Conservation (phyloP, 2,329 filamentous ascomycete species). For the Malbranchea cinnamomea region DNA sequence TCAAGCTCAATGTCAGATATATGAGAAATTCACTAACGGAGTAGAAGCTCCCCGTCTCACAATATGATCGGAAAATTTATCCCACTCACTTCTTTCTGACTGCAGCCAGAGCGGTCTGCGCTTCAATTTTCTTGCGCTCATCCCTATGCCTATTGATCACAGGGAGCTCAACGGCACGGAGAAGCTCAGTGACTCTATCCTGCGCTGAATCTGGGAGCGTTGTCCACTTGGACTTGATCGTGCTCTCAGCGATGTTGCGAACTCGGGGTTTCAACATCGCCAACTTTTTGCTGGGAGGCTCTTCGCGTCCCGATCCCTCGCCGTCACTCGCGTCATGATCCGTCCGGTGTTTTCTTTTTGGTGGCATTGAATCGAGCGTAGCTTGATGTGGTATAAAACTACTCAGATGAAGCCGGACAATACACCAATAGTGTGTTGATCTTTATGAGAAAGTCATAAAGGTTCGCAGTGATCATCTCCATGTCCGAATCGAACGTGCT, state of each 20-base stretch:
- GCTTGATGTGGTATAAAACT: too few species aligned
- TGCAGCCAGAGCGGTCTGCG: slow-evolving; percentile 25
- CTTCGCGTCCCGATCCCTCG: slow-evolving; percentile 2
- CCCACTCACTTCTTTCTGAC: slow-evolving; percentile 28
- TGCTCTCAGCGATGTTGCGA: slow-evolving; percentile 27
- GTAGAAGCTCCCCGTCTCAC: too few species aligned
- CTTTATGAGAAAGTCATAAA: too few species aligned
- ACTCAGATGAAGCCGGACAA: too few species aligned
- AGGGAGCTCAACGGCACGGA: slow-evolving; percentile 26
- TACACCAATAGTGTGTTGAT: too few species aligned
- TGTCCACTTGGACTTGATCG: slow-evolving; percentile 32
- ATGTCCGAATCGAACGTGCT: too few species aligned
- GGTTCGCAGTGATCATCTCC: too few species aligned
- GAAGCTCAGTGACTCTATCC: slow-evolving; percentile 28
- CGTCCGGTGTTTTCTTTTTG: slow-evolving; percentile 5
- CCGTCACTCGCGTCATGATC: slow-evolving; percentile 1
- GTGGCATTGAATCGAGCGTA: slow-evolving; percentile 4
- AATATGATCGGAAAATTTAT: neutral
- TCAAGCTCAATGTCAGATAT: neutral
- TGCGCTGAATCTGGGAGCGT: slow-evolving; percentile 28
- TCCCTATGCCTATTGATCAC: slow-evolving; percentile 29
- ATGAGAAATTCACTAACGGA: slow-evolving; percentile 1
- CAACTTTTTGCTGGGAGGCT: slow-evolving; percentile 8
- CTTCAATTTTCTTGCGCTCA: slow-evolving; percentile 28
- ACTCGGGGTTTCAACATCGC: slow-evolving; percentile 27